Conservation (phyloP, 2,329 filamentous ascomycete genomes). For the Phaeoacremonium minimum region DNA sequence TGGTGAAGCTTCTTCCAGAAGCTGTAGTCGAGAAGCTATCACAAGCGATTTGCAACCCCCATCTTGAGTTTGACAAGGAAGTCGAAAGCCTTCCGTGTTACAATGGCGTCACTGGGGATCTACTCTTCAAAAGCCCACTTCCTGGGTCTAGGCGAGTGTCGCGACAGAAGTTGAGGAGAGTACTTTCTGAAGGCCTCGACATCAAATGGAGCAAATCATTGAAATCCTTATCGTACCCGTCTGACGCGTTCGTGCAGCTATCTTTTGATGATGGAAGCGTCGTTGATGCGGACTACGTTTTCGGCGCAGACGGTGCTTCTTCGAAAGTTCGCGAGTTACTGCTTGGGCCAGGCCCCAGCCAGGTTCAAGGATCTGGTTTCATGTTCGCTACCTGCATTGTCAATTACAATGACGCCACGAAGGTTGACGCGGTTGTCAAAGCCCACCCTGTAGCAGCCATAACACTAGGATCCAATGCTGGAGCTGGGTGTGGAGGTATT, state of each 20-base stretch:
- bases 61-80: constrained; percentile 18
- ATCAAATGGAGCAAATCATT: constrained; percentile 23
- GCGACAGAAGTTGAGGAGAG: constrained; percentile 22
- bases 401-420: constrained; percentile 16
- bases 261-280: constrained; percentile 19
- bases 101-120: constrained; percentile 27
- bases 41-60: constrained; percentile 26
- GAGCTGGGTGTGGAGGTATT: constrained; percentile 24
- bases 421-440: constrained; percentile 18
- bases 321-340: constrained; percentile 24
- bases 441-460: constrained; percentile 24
- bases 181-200: constrained; percentile 25
- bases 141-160: constrained; percentile 27
- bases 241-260: constrained; percentile 12
- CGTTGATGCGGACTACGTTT: constrained; percentile 18
- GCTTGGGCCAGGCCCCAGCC: constrained; percentile 17
- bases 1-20: constrained; percentile 26
- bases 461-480: constrained; percentile 20
- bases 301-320: constrained; percentile 25
- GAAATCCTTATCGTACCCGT: constrained; percentile 1
- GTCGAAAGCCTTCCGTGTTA: constrained; percentile 6
- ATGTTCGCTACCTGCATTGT: constrained; percentile 23
- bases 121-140: constrained; percentile 26
- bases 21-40: constrained; percentile 21
- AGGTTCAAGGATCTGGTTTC: constrained; percentile 17